Percentiles rank a stretch among this genome's conserved stretches.
Conservation (phyloP, 345 rosid genomes). For the Salix koriyanagi region DNA sequence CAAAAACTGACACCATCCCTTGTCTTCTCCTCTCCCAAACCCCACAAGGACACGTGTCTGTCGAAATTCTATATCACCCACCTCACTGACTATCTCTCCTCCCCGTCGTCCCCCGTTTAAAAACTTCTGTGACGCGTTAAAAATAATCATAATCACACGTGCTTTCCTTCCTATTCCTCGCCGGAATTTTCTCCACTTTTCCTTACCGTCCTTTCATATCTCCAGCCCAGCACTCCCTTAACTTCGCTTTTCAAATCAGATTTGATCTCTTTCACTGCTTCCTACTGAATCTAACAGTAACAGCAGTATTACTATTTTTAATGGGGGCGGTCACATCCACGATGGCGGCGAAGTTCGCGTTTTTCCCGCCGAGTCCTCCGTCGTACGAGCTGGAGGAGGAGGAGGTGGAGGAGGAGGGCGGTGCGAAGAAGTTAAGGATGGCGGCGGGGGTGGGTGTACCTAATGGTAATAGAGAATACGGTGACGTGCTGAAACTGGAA, state of each 20-base stretch:
- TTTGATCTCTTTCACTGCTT: background rate
- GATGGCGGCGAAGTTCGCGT: slow-evolving; percentile 34
- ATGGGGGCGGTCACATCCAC: slow-evolving; percentile 33
- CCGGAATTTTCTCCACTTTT: slow-evolving; percentile 24
- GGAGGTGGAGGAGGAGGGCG: slow-evolving; percentile 40
- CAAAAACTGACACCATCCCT: background rate
- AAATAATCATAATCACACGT: slow-evolving; percentile 26
- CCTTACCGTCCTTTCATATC: background rate
- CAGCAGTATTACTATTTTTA: background rate
- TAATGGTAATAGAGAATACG: slow-evolving; percentile 47
- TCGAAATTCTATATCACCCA: background rate
- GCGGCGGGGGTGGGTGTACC: slow-evolving; percentile 42
- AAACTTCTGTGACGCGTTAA: background rate
- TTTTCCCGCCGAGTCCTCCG: slow-evolving; percentile 29
- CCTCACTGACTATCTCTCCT: background rate
- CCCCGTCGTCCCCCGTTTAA: background rate
- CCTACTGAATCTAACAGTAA: background rate
- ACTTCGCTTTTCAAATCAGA: background rate
- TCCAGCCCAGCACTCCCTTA: background rate
- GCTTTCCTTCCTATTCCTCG: slow-evolving; percentile 21
- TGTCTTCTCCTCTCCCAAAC: background rate
- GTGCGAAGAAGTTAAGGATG: slow-evolving; percentile 52
- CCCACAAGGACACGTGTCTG: slow-evolving; percentile 10
- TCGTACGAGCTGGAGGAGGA: slow-evolving; percentile 42
- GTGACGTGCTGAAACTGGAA: slow-evolving; percentile 55